These are phyloP conservation scores for Cercospora sp. DNA, from an alignment of 2,329 filamentous ascomycete species.

Conservation along the genomic window DNA sequence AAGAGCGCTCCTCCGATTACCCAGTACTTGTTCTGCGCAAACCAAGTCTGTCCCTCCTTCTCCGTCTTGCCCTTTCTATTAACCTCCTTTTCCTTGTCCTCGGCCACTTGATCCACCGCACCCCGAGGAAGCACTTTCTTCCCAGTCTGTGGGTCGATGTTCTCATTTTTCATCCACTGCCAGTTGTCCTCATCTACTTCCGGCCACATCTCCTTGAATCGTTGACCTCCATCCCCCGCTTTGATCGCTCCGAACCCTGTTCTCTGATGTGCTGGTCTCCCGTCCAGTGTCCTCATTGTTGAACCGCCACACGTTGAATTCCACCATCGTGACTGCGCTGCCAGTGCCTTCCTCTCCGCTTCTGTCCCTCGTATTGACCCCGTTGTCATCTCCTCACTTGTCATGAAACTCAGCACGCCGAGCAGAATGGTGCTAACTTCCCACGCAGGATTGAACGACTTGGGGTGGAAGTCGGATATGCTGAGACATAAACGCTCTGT, in stretches of 20 bases:
- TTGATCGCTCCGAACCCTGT: constrained; percentile 79
- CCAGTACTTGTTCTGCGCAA: constrained; percentile 75
- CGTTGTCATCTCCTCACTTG: constrained; percentile 96
- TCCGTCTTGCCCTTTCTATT: constrained; percentile 77
- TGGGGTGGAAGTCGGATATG: constrained; percentile 96
- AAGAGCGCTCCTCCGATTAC: constrained; percentile 71
- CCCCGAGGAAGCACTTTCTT: constrained; percentile 45
- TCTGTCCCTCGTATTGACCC: constrained; percentile 78
- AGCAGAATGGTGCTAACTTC: constrained; percentile 96
- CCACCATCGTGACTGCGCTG: constrained; percentile 85
- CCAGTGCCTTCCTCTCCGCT: constrained; percentile 74
- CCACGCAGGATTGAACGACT: constrained; percentile 98
- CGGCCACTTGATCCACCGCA: constrained; percentile 65
- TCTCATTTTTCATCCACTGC: constrained; percentile 83
- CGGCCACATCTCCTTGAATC: constrained; percentile 86
- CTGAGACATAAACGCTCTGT: constrained; percentile 89
- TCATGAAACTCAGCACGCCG: constrained; percentile 95
- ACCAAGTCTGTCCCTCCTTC: constrained; percentile 79
- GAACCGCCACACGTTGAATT: constrained; percentile 90
- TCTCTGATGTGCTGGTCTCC: constrained; percentile 39
- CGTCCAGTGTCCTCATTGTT: constrained; percentile 49
- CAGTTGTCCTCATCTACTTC: constrained; percentile 87
- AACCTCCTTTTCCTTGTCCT: constrained; percentile 63
- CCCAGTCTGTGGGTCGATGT: constrained; percentile 76
- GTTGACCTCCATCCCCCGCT: constrained; percentile 86